Evolutionary conservation across 225 moss, liverwort and hornwort genomes (phyloP), one percentile per base, ranked within the genome.

Genomic region (Takakia lepidozioides): DNA sequence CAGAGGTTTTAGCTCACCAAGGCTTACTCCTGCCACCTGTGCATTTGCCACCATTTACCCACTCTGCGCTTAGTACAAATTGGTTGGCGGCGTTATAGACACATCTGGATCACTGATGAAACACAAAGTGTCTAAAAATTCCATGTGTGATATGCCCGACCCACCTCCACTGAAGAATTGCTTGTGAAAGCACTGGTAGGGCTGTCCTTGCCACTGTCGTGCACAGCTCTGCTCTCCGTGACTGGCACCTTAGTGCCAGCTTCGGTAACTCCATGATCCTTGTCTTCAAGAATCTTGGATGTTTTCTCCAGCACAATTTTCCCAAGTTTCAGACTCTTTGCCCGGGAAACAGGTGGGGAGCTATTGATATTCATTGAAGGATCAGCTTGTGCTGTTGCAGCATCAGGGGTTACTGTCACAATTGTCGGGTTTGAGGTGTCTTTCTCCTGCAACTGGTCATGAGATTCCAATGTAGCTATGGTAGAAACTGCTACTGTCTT

Each of bases 141-240:
- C 21, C 19, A 18, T 11, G 17, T 22, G 19, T 11, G 2, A 14
- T 24, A 27, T 44, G 22, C 5, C 37, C 55, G 15, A 45, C 58
- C 43, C 52, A 78, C 78, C 73, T 73, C 45, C 55, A 50, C 27
- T 24, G 18, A 35, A 44, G 30, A 7, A 46, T 50, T 43, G 41
- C 64, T 59, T 45, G 19, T 34, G 48, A 58, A 39, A 49, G 58
- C 29, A 16, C 60, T 39, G n/a, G 43, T 21, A 24, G 56, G 20
- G 25, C 22, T 24, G 2, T 24, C 10, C 25, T 70, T 67, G 13
- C 57, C 63, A 16, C 80, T 80, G 17, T 71, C 74, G 48, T 80
- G 70, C 46, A 64, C 59, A 37, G 80, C 80, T 25, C 64, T 74
- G 39, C 74, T 67, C 1, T 52, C 52, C 25, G 70, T 70, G 32